A percentile compares a stretch with the other conserved stretches of the same genome.
These are phyloP conservation scores for Globisporangium uncinulatum DNA, from an alignment of 352 stramenopile genomes.

Conservation along the genomic window DNA sequence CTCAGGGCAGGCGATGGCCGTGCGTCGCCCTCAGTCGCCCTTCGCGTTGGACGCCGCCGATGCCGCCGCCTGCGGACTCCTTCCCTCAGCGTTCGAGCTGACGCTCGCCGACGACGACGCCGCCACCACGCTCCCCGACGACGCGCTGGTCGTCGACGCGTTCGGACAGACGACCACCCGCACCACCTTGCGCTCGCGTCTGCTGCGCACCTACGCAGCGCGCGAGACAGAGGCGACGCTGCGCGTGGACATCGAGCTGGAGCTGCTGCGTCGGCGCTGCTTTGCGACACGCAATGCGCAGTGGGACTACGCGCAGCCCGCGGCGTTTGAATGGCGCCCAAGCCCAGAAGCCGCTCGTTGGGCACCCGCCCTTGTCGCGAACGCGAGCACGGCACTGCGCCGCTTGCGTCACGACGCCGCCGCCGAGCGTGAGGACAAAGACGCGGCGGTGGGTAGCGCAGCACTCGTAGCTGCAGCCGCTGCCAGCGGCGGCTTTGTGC, in stretches of 20 bases:
- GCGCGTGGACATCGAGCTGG: conserved; percentile 70
- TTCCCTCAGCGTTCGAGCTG: background rate
- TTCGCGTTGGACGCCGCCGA: conserved; percentile 6
- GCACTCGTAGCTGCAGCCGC: background rate
- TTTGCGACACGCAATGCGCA: conserved; percentile 71
- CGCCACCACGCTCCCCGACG: background rate
- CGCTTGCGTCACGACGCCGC: conserved; percentile 31
- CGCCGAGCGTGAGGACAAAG: conserved; percentile 9
- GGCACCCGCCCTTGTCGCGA: conserved; percentile 30
- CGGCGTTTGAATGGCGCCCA: conserved; percentile 27
- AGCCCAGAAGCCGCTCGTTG: conserved; percentile 24
- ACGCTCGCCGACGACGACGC: background rate
- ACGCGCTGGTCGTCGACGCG: conserved; percentile 14
- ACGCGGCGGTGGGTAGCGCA: conserved; percentile 8
- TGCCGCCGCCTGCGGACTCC: background rate
- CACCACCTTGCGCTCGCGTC: conserved; percentile 29
- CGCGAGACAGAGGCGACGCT: conserved; percentile 54
- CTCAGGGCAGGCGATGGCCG: background rate
- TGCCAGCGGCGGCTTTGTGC: background rate
- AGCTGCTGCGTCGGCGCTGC: conserved; percentile 64
- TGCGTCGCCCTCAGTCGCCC: conserved; percentile 4
- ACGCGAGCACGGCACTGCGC: conserved; percentile 29
- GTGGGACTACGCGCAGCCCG: conserved; percentile 48
- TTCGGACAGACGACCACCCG: conserved; percentile 24
- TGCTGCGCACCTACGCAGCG: conserved; percentile 41